Conservation (phyloP, 129 eudicot species). For the Glebionis coronaria region DNA sequence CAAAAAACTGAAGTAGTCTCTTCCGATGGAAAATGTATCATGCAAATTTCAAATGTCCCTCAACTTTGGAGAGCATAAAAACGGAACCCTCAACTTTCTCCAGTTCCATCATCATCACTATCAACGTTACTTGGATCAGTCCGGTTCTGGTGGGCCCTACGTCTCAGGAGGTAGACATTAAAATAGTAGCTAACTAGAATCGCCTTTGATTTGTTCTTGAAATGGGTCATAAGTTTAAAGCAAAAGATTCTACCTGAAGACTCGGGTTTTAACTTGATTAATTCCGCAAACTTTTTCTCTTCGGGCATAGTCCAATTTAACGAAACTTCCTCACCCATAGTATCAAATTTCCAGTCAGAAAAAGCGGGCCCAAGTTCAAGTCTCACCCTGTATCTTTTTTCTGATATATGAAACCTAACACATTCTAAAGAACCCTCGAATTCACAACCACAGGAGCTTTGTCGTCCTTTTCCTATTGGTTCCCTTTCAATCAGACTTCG, state of each 20-base stretch:
- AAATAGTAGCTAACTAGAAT: conserved; percentile 73
- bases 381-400: conserved; percentile 43
- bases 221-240: conserved; percentile 41
- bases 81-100: conserved; percentile 48
- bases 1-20: too few species aligned
- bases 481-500: conserved; percentile 58
- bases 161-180: conserved; percentile 66
- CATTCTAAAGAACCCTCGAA: conserved; percentile 58
- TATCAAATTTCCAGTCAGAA: conserved; percentile 50
- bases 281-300: conserved; percentile 41
- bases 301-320: conserved; percentile 57
- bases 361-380: conserved; percentile 68
- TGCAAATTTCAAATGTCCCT: conserved; percentile 32
- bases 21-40: not conserved
- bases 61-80: conserved; percentile 45
- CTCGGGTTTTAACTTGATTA: conserved; percentile 47
- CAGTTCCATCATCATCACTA: conserved; percentile 79
- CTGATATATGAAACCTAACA: conserved; percentile 60
- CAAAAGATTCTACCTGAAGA: conserved; percentile 55
- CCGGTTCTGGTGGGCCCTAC: conserved; percentile 71
- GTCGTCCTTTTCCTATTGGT: conserved; percentile 64
- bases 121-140: conserved; percentile 41
- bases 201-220: conserved; percentile 38
- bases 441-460: conserved; percentile 59
- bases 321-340: conserved; percentile 70